Percentiles rank a stretch among this genome's conserved stretches.
phyloP scores from a whole-genome alignment of 2,329 filamentous ascomycete species.

The Drechslerella dactyloides region DNA sequence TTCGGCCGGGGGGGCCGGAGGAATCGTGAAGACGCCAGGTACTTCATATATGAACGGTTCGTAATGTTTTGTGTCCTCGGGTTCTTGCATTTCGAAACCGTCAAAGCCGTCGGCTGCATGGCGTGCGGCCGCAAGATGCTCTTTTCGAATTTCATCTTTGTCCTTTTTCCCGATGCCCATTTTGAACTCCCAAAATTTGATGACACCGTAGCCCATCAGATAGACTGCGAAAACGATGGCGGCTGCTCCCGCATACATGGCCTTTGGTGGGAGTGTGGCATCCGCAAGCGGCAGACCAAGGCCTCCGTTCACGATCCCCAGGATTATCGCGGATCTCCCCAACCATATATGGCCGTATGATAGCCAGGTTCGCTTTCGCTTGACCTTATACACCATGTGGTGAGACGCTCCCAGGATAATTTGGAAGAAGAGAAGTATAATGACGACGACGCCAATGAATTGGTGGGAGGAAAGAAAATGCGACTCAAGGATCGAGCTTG shows the following conservation, averaged over 20 bases:
- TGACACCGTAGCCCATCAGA: conserved; percentile 35
- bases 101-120: conserved; percentile 41
- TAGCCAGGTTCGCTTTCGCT: conserved; percentile 62
- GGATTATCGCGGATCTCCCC: conserved; percentile 65
- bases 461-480: conserved; percentile 65
- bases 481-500: conserved; percentile 55
- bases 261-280: conserved; percentile 19
- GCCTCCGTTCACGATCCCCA: conserved; percentile 70
- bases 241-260: conserved; percentile 35
- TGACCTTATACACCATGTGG: conserved; percentile 64
- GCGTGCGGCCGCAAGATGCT: conserved; percentile 25
- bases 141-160: conserved; percentile 19
- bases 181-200: conserved; percentile 45
- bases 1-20: conserved; percentile 27
- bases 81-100: conserved; percentile 45
- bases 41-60: conserved; percentile 48
- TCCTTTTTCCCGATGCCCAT: conserved; percentile 47
- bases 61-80: conserved; percentile 40
- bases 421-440: conserved; percentile 65
- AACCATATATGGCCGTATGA: conserved; percentile 69
- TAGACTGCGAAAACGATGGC: conserved; percentile 37
- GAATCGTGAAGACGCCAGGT: conserved; percentile 43
- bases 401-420: conserved; percentile 67
- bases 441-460: conserved; percentile 65
- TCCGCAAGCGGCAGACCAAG: conserved; percentile 62